phyloP scores from a whole-genome alignment of 2,329 filamentous ascomycete genomes.

The Colletotrichum scovillei region DNA sequence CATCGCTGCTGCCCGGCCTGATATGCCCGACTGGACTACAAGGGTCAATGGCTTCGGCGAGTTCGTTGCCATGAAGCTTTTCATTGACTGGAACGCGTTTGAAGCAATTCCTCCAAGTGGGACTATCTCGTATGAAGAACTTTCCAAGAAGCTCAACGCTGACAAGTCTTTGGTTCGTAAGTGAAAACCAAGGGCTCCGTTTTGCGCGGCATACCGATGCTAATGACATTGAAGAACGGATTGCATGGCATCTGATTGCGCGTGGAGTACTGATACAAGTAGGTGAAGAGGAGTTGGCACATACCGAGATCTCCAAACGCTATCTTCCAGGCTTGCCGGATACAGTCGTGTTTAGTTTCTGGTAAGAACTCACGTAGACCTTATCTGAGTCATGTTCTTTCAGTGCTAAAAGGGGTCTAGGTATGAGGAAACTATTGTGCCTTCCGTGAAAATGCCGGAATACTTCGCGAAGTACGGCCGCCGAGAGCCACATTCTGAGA shows the following conservation, averaged over 20 bases:
- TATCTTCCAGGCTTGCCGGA: conserved; percentile 30
- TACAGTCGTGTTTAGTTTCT: conserved; percentile 29
- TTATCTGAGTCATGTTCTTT: no score
- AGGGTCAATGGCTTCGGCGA: neutral
- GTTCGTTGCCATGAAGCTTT: conserved; percentile 38
- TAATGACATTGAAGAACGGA: conserved; percentile 30
- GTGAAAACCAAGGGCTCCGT: neutral
- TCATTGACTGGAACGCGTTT: conserved; percentile 47
- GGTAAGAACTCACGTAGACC: neutral
- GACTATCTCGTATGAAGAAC: conserved; percentile 41
- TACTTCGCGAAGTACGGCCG: conserved; percentile 47
- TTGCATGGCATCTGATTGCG: conserved; percentile 37
- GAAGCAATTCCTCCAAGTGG: conserved; percentile 43
- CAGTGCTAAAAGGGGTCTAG: conserved; percentile 21
- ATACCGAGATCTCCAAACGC: conserved; percentile 38
- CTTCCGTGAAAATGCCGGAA: conserved; percentile 40
- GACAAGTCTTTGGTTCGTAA: conserved; percentile 43
- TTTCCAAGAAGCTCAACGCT: conserved; percentile 42
- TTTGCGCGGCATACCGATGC: neutral
- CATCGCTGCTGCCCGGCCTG: neutral
- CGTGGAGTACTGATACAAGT: conserved; percentile 37
- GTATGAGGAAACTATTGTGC: conserved; percentile 40
- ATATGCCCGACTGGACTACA: conserved; percentile 26
- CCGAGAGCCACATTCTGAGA: conserved; percentile 42
- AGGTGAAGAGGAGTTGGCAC: conserved; percentile 37